Percentiles rank a stretch among this genome's conserved stretches.
Evolutionary conservation across 306 rosid genomes (phyloP).

Genomic region (Gleditsia sinensis): DNA sequence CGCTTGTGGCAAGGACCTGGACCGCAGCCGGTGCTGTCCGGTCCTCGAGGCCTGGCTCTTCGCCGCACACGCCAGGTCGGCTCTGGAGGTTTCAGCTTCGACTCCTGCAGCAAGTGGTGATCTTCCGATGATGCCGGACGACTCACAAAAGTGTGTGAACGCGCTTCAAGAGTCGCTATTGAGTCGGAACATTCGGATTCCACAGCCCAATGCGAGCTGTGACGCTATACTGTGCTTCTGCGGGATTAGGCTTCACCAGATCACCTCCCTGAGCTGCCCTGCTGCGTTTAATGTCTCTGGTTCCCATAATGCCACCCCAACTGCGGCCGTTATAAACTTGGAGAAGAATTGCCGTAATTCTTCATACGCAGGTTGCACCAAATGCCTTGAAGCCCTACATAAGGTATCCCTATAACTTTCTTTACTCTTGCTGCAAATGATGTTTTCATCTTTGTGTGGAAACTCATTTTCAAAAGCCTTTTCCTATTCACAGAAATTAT

Average conservation of each 20-base stretch:
- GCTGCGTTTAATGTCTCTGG: conserved; percentile 65
- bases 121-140: conserved; percentile 78
- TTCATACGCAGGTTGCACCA: conserved; percentile 71
- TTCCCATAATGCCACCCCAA: conserved; percentile 74
- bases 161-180: conserved; percentile 61
- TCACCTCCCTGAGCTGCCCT: conserved; percentile 66
- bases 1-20: conserved; percentile 67
- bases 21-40: conserved; percentile 88
- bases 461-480: too few species aligned
- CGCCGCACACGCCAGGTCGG: conserved; percentile 78
- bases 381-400: conserved; percentile 65
- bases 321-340: conserved; percentile 67
- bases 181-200: conserved; percentile 58
- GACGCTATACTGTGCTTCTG: conserved; percentile 77
- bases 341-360: conserved; percentile 82
- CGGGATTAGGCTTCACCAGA: conserved; percentile 74
- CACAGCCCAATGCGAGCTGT: conserved; percentile 75
- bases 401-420: conserved; percentile 40
- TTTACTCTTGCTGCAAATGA: too few species aligned
- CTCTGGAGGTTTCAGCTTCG: conserved; percentile 37
- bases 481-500: too few species aligned
- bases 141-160: conserved; percentile 75
- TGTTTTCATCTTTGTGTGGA: too few species aligned
- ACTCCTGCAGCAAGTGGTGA: conserved; percentile 34
- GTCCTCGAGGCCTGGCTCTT: conserved; percentile 86